Base-by-base conservation (phyloP, 1,284 basidiomycete species). In the Trametes hirsuta region DNA sequence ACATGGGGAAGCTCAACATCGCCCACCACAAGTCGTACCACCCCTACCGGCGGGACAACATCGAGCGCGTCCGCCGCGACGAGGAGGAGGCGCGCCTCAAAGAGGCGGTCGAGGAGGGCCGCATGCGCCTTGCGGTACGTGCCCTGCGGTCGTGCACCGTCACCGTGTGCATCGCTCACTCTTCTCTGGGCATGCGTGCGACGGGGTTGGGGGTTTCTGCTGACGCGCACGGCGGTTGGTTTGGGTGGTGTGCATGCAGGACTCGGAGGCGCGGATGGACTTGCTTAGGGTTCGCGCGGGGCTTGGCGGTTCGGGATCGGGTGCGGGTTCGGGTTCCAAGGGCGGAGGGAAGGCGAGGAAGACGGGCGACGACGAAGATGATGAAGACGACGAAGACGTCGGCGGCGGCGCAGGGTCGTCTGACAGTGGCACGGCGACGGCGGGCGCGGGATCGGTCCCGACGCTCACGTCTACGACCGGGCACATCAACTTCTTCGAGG, bases 1-100 rank as follows among this genome's bases (percentile, higher is more conserved):
- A 8, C 22, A 93, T 93, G 91, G 90, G 90, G 22, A 91, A 91
- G 69, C 81, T 93, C 36, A 91, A 91, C 71, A 93, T 93, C 70
- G 91, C 92, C 6, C 92, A 94, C 71, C 93, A 94, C 79, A 95
- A 95, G 73, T 93, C 90, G 2, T 94, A 94, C 71, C 93, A 94
- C 68, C 93, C 90, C 0, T 94, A 94, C 72, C 80, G 91, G 51
- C 76, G 86, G 46, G 92, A 94, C 71, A 95, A 95, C 69, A 91
- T 94, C 60, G 91, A 92, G 63, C 82, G 84, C 22, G 93, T 95
- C 0, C 78, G 85, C 6, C 75, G 73, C 57, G 93, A 95, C 81
- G 93, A 95, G 76, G 92, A 91, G 69, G 88, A 87, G 68, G 91
- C 90, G n/a, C 76, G 77, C 2, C 72, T 75, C 35, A 79, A 87